Percentiles rank a stretch among this genome's conserved stretches.
These are phyloP conservation scores for Penicillium sp. DNA, from an alignment of 2,329 filamentous ascomycete species.

Conservation along the genomic window DNA sequence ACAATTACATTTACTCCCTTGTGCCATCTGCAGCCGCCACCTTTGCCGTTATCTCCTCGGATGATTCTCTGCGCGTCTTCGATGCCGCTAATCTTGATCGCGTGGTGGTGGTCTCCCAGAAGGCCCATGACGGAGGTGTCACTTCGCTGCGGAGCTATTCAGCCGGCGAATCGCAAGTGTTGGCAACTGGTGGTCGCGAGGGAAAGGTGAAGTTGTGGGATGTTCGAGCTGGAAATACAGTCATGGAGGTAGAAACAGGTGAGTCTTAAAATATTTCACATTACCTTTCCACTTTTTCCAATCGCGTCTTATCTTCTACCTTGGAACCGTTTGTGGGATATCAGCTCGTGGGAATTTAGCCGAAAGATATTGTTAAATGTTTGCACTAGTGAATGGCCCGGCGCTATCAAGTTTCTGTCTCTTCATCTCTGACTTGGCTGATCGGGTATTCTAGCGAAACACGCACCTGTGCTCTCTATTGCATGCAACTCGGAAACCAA, in stretches of 20 bases:
- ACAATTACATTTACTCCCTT: conserved; percentile 47
- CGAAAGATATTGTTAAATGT: too few species aligned
- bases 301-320: conserved; percentile 1
- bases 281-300: not conserved
- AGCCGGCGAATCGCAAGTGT: conserved; percentile 24
- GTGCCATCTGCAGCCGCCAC: conserved; percentile 27
- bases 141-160: conserved; percentile 38
- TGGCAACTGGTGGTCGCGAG: conserved; percentile 43
- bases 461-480: conserved; percentile 54
- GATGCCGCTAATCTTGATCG: conserved; percentile 36
- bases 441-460: conserved; percentile 42
- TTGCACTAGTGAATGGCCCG: not conserved
- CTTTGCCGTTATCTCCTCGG: conserved; percentile 46
- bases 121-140: conserved; percentile 38
- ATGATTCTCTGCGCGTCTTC: conserved; percentile 46
- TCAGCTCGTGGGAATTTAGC: too few species aligned
- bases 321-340: not conserved
- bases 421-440: conserved; percentile 6
- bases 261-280: conserved; percentile 16
- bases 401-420: not conserved
- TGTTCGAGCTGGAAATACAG: conserved; percentile 33
- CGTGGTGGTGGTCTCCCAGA: conserved; percentile 27
- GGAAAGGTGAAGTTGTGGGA: conserved; percentile 45
- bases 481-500: conserved; percentile 48
- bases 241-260: conserved; percentile 38